A percentile compares a stretch with the other conserved stretches of the same genome.
Conservation (phyloP, 768 basidiomycete species). For the Auricularia sp. region DNA sequence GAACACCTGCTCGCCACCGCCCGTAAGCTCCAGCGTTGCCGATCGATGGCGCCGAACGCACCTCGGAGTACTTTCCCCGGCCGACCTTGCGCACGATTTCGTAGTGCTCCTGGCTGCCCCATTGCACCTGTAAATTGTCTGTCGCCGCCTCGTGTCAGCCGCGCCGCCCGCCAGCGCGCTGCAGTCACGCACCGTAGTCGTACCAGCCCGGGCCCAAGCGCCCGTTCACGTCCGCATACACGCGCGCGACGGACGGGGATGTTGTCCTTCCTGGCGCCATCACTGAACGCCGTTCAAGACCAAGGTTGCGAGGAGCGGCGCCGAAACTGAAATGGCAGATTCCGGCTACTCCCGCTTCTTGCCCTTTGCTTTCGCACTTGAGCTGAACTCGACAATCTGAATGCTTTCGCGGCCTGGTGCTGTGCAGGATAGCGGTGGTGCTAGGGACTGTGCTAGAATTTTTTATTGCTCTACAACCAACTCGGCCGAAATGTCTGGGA, state of each 20-base stretch:
- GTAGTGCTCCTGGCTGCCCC: conserved; percentile 96
- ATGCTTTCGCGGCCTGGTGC: too few species aligned
- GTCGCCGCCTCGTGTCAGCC: conserved; percentile 6
- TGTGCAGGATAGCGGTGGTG: too few species aligned
- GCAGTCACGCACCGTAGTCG: conserved; percentile 69
- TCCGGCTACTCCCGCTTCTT: too few species aligned
- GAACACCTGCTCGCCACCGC: conserved; percentile 51
- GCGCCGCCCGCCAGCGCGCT: conserved; percentile 9
- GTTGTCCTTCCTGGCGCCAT: conserved; percentile 23
- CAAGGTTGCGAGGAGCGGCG: background rate
- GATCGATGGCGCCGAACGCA: conserved; percentile 22
- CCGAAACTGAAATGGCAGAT: too few species aligned
- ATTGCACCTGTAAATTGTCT: conserved; percentile 96
- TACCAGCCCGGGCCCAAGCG: conserved; percentile 86
- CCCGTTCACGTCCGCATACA: conserved; percentile 83
- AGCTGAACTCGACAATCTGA: too few species aligned
- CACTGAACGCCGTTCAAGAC: background rate
- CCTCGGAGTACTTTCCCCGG: conserved; percentile 92
- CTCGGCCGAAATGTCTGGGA: too few species aligned
- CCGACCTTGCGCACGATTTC: conserved; percentile 97
- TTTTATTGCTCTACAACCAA: too few species aligned
- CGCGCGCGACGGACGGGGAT: conserved; percentile 71
- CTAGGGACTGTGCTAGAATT: too few species aligned
- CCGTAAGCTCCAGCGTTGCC: conserved; percentile 6
- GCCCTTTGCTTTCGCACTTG: too few species aligned